phyloP scores from a whole-genome alignment of 73 alveolate genomes.

The Urostyla sp. region DNA sequence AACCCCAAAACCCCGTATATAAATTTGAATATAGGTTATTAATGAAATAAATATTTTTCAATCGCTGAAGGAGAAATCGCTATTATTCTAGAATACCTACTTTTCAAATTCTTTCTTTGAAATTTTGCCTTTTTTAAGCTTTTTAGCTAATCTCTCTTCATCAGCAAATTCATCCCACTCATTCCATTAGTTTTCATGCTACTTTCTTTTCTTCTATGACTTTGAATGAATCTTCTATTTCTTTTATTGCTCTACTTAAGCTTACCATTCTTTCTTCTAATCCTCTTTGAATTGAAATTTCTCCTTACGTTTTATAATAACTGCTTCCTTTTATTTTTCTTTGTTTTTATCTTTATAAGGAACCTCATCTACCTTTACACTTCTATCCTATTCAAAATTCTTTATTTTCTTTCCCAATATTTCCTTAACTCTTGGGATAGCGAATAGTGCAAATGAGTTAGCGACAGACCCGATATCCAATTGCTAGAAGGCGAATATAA shows the following conservation, averaged over 20 bases:
- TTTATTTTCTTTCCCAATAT: slow-evolving; percentile 86
- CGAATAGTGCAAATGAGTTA: slow-evolving; percentile 87
- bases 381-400: slow-evolving; percentile 73
- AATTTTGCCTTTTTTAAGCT: slow-evolving; percentile 91
- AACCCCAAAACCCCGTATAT: too few species aligned
- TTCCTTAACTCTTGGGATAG: slow-evolving; percentile 98
- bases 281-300: slow-evolving; percentile 72
- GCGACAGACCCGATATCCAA: slow-evolving; percentile 97
- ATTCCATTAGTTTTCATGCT: slow-evolving; percentile 76
- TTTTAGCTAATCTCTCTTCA: slow-evolving; percentile 87
- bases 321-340: slow-evolving; percentile 82
- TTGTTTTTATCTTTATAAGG: slow-evolving; percentile 90
- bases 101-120: slow-evolving; percentile 40
- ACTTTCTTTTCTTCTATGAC: slow-evolving; percentile 83
- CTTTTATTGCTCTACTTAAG: slow-evolving; percentile 71
- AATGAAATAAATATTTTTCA: too few species aligned
- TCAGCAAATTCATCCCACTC: slow-evolving; percentile 91
- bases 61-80: too few species aligned
- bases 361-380: slow-evolving; percentile 80
- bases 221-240: slow-evolving; percentile 82
- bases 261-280: slow-evolving; percentile 65
- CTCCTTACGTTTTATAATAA: slow-evolving; percentile 61
- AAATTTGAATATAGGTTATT: too few species aligned
- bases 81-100: too few species aligned
- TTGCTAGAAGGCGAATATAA: slow-evolving; percentile 81